Evolutionary conservation across 495 filamentous ascomycete species (phyloP).

Genomic region (Lentithecium fluviatile): DNA sequence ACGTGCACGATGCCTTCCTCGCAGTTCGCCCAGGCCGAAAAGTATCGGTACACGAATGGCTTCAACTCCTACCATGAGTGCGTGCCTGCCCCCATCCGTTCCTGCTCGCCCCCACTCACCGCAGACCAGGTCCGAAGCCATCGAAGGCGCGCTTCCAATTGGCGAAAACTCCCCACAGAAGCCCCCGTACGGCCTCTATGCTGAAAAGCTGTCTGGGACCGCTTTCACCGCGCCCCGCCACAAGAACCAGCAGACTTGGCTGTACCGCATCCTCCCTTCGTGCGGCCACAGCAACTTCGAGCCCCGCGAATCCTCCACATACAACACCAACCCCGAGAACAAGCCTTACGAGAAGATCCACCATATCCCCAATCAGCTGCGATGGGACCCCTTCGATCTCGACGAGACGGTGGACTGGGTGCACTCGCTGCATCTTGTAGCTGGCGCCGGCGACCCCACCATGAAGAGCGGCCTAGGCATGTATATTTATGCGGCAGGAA

Average conservation of each 20-base stretch:
- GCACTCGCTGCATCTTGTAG: constrained; percentile 71
- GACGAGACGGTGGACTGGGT: constrained; percentile 75
- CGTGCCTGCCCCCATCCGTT: constrained; percentile 13
- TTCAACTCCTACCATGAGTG: constrained; percentile 63
- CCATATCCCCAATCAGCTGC: constrained; percentile 79
- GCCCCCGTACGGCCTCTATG: constrained; percentile 77
- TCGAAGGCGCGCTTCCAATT: constrained; percentile 60
- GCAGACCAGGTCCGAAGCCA: constrained; percentile 49
- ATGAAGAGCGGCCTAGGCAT: constrained; percentile 80
- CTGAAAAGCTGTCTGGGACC: constrained; percentile 91
- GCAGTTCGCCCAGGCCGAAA: constrained; percentile 54
- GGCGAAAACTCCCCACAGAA: constrained; percentile 89
- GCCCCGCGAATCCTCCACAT: constrained; percentile 53
- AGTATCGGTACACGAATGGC: constrained; percentile 59
- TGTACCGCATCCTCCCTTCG: constrained; percentile 86
- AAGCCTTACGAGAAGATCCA: constrained; percentile 52
- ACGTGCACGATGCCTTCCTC: constrained; percentile 56
- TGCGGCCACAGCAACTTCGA: constrained; percentile 77
- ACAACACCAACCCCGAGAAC: constrained; percentile 53
- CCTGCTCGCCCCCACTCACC: not conserved
- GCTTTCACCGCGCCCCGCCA: constrained; percentile 87
- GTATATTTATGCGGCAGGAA: constrained; percentile 76
- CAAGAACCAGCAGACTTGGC: constrained; percentile 90
- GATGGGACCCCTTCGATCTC: constrained; percentile 87
- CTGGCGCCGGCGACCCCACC: constrained; percentile 79